These are phyloP conservation scores for Tetrapisispora phaffii DNA, from an alignment of 805 yeast species.

Conservation along the genomic window DNA sequence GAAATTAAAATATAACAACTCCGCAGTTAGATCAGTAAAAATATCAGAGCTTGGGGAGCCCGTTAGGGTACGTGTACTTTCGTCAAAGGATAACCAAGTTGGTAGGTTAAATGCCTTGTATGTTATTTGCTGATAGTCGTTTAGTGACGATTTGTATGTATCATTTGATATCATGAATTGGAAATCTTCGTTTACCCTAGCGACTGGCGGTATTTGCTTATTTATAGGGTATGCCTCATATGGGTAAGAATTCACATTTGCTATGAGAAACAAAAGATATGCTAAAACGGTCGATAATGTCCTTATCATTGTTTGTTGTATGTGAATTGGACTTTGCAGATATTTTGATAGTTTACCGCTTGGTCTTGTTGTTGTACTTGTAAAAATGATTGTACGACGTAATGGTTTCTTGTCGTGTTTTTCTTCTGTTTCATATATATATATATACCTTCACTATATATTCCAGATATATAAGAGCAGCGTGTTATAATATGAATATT, in stretches of 20 bases:
- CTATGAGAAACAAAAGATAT: neutral
- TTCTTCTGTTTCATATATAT: too few species aligned
- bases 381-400: too few species aligned
- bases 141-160: constrained; percentile 47
- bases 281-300: neutral
- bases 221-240: constrained; percentile 30
- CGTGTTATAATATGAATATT: too few species aligned
- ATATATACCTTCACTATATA: too few species aligned
- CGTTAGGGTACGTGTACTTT: constrained; percentile 44
- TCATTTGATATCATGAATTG: constrained; percentile 56
- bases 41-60: constrained; percentile 50
- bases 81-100: constrained; percentile 68
- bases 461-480: too few species aligned
- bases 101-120: constrained; percentile 59
- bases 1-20: constrained; percentile 40
- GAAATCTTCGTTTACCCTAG: constrained; percentile 55
- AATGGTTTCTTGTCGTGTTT: too few species aligned
- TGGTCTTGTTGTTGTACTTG: too few species aligned
- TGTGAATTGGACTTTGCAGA: too few species aligned
- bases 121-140: constrained; percentile 33
- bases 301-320: neutral
- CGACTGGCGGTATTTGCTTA: constrained; percentile 82
- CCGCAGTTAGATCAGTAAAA: constrained; percentile 29
- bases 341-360: too few species aligned
- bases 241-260: constrained; percentile 18